Conservation (phyloP, 1,284 basidiomycete species). For the Sanghuangporus weigelae region DNA sequence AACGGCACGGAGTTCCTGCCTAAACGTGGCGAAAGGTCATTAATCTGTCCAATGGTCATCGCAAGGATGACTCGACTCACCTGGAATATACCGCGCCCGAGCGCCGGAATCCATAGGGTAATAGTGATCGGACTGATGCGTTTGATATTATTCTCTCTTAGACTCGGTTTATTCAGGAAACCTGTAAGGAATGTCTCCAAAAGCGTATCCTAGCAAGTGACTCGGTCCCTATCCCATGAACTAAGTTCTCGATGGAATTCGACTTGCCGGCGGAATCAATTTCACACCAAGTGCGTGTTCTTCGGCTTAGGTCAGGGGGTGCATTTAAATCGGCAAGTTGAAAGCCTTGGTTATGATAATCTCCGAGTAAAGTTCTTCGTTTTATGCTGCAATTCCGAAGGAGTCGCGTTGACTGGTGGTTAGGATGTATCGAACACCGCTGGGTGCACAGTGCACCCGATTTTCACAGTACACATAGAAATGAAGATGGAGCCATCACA, state of each 20-base stretch:
- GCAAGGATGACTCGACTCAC: neutral
- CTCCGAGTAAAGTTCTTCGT: neutral
- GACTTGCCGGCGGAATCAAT: neutral
- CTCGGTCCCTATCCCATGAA: neutral
- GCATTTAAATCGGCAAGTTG: neutral
- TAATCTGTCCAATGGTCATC: neutral
- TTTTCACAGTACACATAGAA: neutral
- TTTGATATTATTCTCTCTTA: neutral
- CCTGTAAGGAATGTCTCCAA: neutral
- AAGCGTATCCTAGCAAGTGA: neutral
- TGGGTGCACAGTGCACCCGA: neutral
- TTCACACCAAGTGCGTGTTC: neutral
- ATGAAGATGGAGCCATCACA: neutral
- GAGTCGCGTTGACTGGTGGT: neutral
- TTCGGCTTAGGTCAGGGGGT: neutral
- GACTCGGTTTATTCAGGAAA: neutral
- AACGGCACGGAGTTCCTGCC: no score
- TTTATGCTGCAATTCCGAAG: neutral
- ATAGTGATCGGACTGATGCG: neutral
- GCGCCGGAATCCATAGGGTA: neutral
- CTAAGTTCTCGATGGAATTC: neutral
- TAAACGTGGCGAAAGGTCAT: no score
- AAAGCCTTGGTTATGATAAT: neutral
- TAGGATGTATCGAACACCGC: neutral
- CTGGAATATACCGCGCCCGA: neutral